phyloP scores from a whole-genome alignment of 768 basidiomycete species.

The Boletus tylopilopsis region DNA sequence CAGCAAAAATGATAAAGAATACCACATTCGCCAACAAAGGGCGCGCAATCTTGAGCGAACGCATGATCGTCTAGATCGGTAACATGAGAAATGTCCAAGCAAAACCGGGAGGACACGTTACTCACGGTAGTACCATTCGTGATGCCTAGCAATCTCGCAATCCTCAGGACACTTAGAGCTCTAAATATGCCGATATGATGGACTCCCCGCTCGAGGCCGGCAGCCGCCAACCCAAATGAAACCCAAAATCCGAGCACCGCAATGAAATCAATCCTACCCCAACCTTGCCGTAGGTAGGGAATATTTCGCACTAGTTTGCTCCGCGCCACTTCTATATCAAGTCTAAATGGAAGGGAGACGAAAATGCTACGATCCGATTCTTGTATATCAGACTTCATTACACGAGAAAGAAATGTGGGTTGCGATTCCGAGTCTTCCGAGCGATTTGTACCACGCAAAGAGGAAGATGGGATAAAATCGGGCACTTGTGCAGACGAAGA shows the following conservation, averaged over 20 bases:
- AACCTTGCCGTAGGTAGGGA: conserved; percentile 89
- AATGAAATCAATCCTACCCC: conserved; percentile 86
- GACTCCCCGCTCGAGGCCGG: conserved; percentile 60
- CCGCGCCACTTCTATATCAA: conserved; percentile 53
- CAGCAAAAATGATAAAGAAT: conserved; percentile 89
- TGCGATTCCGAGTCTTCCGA: conserved; percentile 40
- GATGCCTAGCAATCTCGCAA: conserved; percentile 76
- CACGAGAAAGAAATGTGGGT: conserved; percentile 48
- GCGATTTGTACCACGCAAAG: conserved; percentile 2
- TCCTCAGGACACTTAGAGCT: conserved; percentile 82
- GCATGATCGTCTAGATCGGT: conserved; percentile 69
- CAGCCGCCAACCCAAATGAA: conserved; percentile 64
- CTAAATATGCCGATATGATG: conserved; percentile 85
- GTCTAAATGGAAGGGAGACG: conserved; percentile 56
- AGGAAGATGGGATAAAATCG: conserved; percentile 4
- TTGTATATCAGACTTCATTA: conserved; percentile 39
- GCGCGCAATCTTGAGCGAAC: conserved; percentile 84
- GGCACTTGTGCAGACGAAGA: conserved; percentile 15
- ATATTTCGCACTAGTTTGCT: conserved; percentile 62
- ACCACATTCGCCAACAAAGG: conserved; percentile 88
- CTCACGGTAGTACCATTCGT: conserved; percentile 89
- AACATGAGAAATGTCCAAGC: conserved; percentile 8
- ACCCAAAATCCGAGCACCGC: conserved; percentile 89
- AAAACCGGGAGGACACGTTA: conserved; percentile 1
- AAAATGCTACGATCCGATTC: conserved; percentile 36